Conservation (phyloP, 192 early-diverging fungal genomes). For the Backusella morwellensis region DNA sequence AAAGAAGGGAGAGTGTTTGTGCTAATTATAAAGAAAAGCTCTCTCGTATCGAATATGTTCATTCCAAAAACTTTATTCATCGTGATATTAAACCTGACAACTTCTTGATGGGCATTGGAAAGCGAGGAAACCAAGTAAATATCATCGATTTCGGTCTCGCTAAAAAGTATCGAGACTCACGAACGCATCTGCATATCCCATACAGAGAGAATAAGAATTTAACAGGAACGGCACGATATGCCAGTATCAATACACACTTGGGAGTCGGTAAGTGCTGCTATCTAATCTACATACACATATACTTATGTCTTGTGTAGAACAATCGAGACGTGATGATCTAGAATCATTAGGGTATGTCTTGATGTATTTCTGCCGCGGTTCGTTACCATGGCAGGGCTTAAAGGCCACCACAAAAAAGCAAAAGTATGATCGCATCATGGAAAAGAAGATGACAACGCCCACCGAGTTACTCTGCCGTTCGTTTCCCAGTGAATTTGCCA, state of each 20-base stretch:
- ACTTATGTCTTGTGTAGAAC: conserved; percentile 44
- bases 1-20: not conserved
- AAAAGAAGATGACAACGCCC: conserved; percentile 88
- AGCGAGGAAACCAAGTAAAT: conserved; percentile 79
- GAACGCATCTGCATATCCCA: conserved; percentile 82
- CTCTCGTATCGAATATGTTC: conserved; percentile 68
- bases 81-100: conserved; percentile 90
- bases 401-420: conserved; percentile 87
- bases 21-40: conserved; percentile 25
- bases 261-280: conserved; percentile 52
- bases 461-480: conserved; percentile 81
- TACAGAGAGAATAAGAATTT: conserved; percentile 92
- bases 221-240: conserved; percentile 87
- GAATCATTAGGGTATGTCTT: conserved; percentile 87
- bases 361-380: conserved; percentile 88
- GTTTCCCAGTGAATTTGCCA: conserved; percentile 80
- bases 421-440: conserved; percentile 94
- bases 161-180: conserved; percentile 83
- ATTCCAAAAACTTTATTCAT: conserved; percentile 85
- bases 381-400: conserved; percentile 87
- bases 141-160: conserved; percentile 90
- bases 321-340: conserved; percentile 86
- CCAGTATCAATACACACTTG: conserved; percentile 83
- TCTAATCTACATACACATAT: not conserved
- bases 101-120: conserved; percentile 86